phyloP scores from a whole-genome alignment of 352 stramenopile genomes.

The Globisporangium paroecandrum region DNA sequence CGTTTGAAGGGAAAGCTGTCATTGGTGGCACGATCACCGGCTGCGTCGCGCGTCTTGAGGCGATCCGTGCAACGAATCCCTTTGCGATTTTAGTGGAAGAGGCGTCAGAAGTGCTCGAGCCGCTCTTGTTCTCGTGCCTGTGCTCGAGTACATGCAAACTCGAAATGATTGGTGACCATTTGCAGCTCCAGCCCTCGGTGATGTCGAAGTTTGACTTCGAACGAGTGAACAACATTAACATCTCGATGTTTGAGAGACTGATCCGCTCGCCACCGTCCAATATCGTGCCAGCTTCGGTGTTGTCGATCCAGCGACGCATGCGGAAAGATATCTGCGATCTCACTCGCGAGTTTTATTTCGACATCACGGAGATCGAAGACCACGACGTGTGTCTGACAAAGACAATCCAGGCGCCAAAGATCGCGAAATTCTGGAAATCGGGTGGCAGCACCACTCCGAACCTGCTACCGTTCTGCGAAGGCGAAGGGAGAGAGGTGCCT shows the following conservation, averaged over 20 bases:
- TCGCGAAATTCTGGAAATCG: slow-evolving; percentile 1
- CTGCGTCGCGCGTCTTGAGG: slow-evolving; percentile 78
- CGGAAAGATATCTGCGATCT: slow-evolving; percentile 85
- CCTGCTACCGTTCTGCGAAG: slow-evolving; percentile 28
- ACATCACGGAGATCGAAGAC: slow-evolving; percentile 83
- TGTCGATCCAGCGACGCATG: slow-evolving; percentile 88
- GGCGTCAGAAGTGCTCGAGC: slow-evolving; percentile 84
- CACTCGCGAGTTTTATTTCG: slow-evolving; percentile 75
- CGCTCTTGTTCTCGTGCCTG: slow-evolving; percentile 82
- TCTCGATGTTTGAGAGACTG: slow-evolving; percentile 88
- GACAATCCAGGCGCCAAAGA: slow-evolving; percentile 28
- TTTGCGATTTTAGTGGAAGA: slow-evolving; percentile 88
- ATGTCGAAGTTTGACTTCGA: slow-evolving; percentile 87
- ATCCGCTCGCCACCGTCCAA: slow-evolving; percentile 64
- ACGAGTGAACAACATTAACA: slow-evolving; percentile 82
- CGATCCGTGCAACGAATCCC: slow-evolving; percentile 77
- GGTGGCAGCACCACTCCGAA: not conserved
- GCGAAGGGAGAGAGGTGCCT: slow-evolving; percentile 68
- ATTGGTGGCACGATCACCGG: slow-evolving; percentile 87
- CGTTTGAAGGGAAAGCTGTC: slow-evolving; percentile 83
- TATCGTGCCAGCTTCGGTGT: slow-evolving; percentile 66
- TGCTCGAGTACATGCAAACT: slow-evolving; percentile 80
- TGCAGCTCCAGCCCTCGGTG: slow-evolving; percentile 80
- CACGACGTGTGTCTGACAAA: slow-evolving; percentile 60
- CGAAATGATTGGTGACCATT: slow-evolving; percentile 89